These are phyloP conservation scores for Liriodendron chinense DNA, from an alignment of 164 flowering plant genomes.

Conservation along the genomic window DNA sequence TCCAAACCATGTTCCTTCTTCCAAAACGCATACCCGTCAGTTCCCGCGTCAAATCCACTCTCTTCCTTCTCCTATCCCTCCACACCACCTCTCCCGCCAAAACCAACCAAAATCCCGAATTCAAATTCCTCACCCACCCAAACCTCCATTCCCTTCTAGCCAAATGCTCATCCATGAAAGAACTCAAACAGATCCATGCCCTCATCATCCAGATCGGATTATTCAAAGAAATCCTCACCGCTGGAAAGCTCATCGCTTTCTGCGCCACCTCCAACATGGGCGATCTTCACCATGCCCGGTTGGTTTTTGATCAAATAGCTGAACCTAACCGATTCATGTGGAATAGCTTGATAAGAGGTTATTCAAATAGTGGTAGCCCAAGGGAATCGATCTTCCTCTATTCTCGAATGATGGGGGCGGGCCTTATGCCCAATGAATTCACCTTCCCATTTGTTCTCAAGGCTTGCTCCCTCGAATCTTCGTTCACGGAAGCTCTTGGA, in stretches of 20 bases:
- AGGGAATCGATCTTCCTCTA: slow-evolving; percentile 30
- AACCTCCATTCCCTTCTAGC: slow-evolving; percentile 22
- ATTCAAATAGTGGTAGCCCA: slow-evolving; percentile 23
- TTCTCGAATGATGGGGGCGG: slow-evolving; percentile 29
- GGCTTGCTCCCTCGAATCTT: slow-evolving; percentile 32
- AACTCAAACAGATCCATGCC: slow-evolving; percentile 31
- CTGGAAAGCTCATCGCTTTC: slow-evolving; percentile 31
- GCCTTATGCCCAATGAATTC: slow-evolving; percentile 39
- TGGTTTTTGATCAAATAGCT: slow-evolving; percentile 20
- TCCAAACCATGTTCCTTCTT: slow-evolving; percentile 10
- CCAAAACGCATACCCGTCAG: slow-evolving; percentile 15
- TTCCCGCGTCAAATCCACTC: slow-evolving; percentile 20
- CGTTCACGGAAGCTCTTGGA: slow-evolving; percentile 22
- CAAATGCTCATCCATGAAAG: slow-evolving; percentile 30
- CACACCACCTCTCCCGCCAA: slow-evolving; percentile 2
- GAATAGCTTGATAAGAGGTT: slow-evolving; percentile 46
- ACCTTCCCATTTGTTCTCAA: slow-evolving; percentile 60
- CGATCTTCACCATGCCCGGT: slow-evolving; percentile 30
- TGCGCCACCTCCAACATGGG: slow-evolving; percentile 23
- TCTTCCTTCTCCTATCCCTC: not conserved
- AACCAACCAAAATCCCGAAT: not conserved
- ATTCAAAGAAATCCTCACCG: slow-evolving; percentile 14
- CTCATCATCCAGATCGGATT: slow-evolving; percentile 27
- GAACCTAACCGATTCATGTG: slow-evolving; percentile 40
- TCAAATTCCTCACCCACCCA: slow-evolving; percentile 7